A percentile compares a stretch with the other conserved stretches of the same genome.
Conservation (phyloP, 352 stramenopile genomes). For the Phytophthora pistaciae region DNA sequence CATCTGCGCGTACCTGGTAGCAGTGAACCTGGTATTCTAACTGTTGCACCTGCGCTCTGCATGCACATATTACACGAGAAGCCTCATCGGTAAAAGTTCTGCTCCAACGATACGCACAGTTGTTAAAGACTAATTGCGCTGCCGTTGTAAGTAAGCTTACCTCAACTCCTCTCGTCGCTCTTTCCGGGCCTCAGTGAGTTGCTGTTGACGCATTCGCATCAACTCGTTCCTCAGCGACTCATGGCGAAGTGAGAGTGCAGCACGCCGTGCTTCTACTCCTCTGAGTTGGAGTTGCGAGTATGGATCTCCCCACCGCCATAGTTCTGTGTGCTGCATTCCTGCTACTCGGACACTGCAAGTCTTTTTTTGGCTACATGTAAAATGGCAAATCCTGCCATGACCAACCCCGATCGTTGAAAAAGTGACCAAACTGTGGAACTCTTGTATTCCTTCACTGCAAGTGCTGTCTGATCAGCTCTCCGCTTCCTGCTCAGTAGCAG, state of each 20-base stretch:
- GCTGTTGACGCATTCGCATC: conserved; percentile 34
- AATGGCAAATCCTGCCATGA: neutral
- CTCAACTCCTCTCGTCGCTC: conserved; percentile 33
- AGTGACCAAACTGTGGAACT: conserved; percentile 11
- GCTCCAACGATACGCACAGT: no score
- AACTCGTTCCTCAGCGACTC: conserved; percentile 38
- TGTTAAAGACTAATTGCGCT: no score
- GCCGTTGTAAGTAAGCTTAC: conserved; percentile 12
- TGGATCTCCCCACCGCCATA: conserved; percentile 10
- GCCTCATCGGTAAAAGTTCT: no score
- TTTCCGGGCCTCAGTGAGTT: conserved; percentile 18
- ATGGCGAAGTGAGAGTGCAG: conserved; percentile 16
- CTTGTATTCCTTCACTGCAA: conserved; percentile 24
- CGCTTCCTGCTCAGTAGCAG: conserved; percentile 12
- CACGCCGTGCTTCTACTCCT: conserved; percentile 11
- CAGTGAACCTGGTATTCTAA: conserved; percentile 40
- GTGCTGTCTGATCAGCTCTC: conserved; percentile 19
- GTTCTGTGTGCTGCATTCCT: conserved; percentile 16
- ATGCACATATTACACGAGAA: neutral
- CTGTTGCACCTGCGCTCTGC: conserved; percentile 38
- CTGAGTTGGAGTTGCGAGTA: conserved; percentile 9
- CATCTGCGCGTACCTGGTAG: conserved; percentile 37
- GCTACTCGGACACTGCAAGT: conserved; percentile 1
- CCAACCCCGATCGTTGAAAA: neutral
- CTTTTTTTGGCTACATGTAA: conserved; percentile 28